These are phyloP conservation scores for Durio zibethinus DNA, from an alignment of 345 rosid genomes.

Conservation along the genomic window DNA sequence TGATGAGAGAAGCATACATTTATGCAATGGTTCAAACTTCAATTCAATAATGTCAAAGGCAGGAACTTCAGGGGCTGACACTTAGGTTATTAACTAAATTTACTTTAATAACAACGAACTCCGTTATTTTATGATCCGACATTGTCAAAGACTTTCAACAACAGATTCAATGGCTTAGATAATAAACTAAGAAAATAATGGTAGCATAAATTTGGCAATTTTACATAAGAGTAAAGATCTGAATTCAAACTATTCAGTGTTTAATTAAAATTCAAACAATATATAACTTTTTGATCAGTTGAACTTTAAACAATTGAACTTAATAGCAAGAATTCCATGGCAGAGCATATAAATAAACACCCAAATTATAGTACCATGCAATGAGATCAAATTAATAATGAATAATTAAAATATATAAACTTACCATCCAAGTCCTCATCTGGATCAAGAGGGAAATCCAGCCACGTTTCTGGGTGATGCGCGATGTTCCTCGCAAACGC, in stretches of 20 bases:
- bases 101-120: neutral
- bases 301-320: neutral
- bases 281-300: neutral
- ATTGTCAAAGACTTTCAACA: neutral
- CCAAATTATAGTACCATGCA: neutral
- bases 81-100: neutral
- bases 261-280: neutral
- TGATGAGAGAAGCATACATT: neutral
- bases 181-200: neutral
- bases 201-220: neutral
- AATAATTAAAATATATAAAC: slow-evolving; percentile 5
- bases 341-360: neutral
- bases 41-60: neutral
- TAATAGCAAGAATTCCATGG: slow-evolving; percentile 3
- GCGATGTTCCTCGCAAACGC: slow-evolving; percentile 82
- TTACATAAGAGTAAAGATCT: neutral
- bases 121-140: neutral
- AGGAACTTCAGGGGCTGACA: neutral
- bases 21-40: neutral
- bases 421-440: slow-evolving; percentile 84
- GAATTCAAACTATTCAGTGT: neutral
- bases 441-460: slow-evolving; percentile 84
- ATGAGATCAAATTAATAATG: neutral
- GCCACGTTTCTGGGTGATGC: slow-evolving; percentile 95
- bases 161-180: neutral